These are phyloP conservation scores for Drechslerella coelobrocha DNA, from an alignment of 2,329 filamentous ascomycete genomes.

Conservation along the genomic window DNA sequence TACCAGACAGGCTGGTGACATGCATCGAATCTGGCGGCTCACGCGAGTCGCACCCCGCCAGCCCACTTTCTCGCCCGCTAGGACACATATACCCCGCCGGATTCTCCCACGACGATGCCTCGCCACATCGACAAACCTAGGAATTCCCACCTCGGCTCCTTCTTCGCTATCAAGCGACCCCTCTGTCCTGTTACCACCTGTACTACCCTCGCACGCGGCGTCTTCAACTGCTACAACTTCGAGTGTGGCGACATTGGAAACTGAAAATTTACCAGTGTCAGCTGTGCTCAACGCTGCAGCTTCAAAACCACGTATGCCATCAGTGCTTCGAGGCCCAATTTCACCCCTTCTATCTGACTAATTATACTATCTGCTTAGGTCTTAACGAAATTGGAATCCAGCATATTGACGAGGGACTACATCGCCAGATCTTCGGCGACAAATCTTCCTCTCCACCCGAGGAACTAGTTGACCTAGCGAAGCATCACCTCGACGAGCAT, in stretches of 20 bases:
- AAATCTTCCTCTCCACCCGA: conserved; percentile 65
- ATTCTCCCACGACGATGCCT: conserved; percentile 24
- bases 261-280: background rate
- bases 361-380: conserved; percentile 67
- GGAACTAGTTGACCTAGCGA: conserved; percentile 79
- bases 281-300: background rate
- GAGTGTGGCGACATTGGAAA: background rate
- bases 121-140: conserved; percentile 7
- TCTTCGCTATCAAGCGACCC: background rate
- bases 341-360: background rate
- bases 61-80: conserved; percentile 34
- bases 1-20: conserved; percentile 29
- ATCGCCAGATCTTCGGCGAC: conserved; percentile 78
- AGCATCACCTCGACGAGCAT: conserved; percentile 81
- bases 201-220: background rate
- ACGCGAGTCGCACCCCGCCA: conserved; percentile 48
- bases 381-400: conserved; percentile 95
- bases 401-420: conserved; percentile 83
- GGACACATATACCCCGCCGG: conserved; percentile 14
- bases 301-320: conserved; percentile 22
- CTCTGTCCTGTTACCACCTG: background rate
- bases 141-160: background rate
- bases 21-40: conserved; percentile 44
- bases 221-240: background rate
- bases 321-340: background rate